Percentiles rank a stretch among this genome's conserved stretches.
phyloP scores from a whole-genome alignment of 2,329 filamentous ascomycete species.

The Pseudogymnoascus pannorum region DNA sequence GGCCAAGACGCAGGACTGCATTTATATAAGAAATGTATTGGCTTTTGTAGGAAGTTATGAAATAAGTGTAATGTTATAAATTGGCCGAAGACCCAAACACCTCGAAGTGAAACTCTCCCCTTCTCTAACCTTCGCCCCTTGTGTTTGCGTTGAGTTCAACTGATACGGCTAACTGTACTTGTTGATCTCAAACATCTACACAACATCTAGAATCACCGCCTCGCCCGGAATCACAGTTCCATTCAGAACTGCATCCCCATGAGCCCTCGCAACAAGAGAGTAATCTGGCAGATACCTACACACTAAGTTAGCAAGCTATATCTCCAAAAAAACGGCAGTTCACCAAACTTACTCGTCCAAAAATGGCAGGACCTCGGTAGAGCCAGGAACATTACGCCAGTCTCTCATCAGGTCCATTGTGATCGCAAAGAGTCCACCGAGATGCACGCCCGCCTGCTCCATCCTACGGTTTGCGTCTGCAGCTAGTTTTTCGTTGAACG shows the following conservation, averaged over 20 bases:
- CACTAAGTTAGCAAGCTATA: slow-evolving; percentile 3
- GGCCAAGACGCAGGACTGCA: too few species aligned
- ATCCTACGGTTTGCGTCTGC: slow-evolving; percentile 61
- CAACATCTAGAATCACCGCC: slow-evolving; percentile 22
- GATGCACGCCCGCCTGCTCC: slow-evolving; percentile 57
- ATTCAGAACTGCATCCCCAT: slow-evolving; percentile 52
- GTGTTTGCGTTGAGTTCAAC: neutral
- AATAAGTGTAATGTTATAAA: neutral
- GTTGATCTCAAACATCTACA: neutral
- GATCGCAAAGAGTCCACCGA: slow-evolving; percentile 26
- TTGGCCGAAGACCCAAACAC: neutral
- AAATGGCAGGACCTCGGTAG: slow-evolving; percentile 52
- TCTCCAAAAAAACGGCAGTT: neutral
- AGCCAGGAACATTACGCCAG: slow-evolving; percentile 36
- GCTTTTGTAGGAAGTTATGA: neutral
- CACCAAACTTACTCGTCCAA: slow-evolving; percentile 43
- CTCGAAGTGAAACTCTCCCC: neutral
- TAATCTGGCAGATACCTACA: slow-evolving; percentile 53
- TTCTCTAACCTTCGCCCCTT: neutral
- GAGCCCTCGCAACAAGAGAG: slow-evolving; percentile 53
- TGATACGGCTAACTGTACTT: neutral
- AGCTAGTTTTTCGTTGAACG: slow-evolving; percentile 52
- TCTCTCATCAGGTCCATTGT: slow-evolving; percentile 27
- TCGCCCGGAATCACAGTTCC: slow-evolving; percentile 53
- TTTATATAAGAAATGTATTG: neutral